Conservation (phyloP, 2,329 filamentous ascomycete species). For the Aspergillus oerlinghausenensis region DNA sequence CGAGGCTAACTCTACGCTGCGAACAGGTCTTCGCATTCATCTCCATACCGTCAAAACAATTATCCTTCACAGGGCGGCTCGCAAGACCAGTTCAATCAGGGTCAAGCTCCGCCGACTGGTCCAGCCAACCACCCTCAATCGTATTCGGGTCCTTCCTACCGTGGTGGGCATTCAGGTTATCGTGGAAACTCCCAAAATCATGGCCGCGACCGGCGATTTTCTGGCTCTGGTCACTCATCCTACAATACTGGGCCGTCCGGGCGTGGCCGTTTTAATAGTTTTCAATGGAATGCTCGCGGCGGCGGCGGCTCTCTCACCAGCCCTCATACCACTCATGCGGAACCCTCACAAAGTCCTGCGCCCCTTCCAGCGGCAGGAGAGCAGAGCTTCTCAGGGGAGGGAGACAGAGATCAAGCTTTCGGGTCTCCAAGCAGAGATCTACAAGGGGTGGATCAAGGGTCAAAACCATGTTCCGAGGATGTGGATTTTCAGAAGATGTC, state of each 20-base stretch:
- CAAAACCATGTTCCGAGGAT: slow-evolving; percentile 41
- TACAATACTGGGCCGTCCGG: slow-evolving; percentile 38
- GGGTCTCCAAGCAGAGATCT: slow-evolving; percentile 58
- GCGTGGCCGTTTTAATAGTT: slow-evolving; percentile 61
- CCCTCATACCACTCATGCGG: slow-evolving; percentile 35
- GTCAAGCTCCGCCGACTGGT: slow-evolving; percentile 46
- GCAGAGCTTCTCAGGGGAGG: slow-evolving; percentile 32
- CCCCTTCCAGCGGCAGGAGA: slow-evolving; percentile 30
- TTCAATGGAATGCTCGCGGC: slow-evolving; percentile 64
- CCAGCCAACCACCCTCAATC: slow-evolving; percentile 56
- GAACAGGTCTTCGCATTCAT: slow-evolving; percentile 54
- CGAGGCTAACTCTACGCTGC: neutral
- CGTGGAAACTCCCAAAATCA: slow-evolving; percentile 56
- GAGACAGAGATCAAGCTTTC: slow-evolving; percentile 58
- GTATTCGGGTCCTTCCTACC: slow-evolving; percentile 44
- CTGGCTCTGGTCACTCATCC: slow-evolving; percentile 44
- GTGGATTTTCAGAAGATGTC: slow-evolving; percentile 49
- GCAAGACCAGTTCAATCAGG: slow-evolving; percentile 53
- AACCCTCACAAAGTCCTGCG: slow-evolving; percentile 30
- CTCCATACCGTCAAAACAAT: slow-evolving; percentile 55
- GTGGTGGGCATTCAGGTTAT: slow-evolving; percentile 53
- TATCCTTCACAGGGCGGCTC: slow-evolving; percentile 49
- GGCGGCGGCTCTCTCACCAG: slow-evolving; percentile 45
- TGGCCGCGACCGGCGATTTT: slow-evolving; percentile 42
- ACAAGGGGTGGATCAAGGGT: slow-evolving; percentile 58